phyloP scores from a whole-genome alignment of 495 filamentous ascomycete genomes.

The Podospora sp. region DNA sequence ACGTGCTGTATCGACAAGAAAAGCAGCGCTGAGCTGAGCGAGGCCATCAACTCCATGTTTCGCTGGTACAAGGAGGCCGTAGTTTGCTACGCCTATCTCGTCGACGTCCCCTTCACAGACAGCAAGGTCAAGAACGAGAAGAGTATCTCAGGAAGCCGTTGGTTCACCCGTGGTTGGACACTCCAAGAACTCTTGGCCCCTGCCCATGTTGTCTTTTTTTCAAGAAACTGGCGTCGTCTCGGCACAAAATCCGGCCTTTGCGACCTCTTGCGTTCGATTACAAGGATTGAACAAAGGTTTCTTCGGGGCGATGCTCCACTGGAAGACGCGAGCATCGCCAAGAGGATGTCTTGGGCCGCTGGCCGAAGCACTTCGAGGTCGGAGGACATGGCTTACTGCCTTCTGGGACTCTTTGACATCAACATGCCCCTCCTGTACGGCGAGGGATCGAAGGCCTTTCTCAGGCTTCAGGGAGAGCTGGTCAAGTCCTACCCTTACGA shows the following conservation, averaged over 20 bases:
- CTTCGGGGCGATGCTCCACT: neutral
- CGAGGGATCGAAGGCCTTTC: neutral
- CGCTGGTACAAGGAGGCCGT: slow-evolving; percentile 6
- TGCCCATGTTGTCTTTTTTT: slow-evolving; percentile 32
- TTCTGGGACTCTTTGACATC: neutral
- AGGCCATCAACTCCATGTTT: slow-evolving; percentile 22
- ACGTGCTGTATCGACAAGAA: slow-evolving; percentile 22
- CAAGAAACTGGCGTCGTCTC: slow-evolving; percentile 31
- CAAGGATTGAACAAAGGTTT: neutral
- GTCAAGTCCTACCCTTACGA: neutral
- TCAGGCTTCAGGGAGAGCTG: neutral
- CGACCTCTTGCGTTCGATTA: neutral
- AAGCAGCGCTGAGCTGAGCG: slow-evolving; percentile 13
- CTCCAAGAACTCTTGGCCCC: slow-evolving; percentile 48
- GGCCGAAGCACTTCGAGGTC: neutral
- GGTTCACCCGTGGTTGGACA: slow-evolving; percentile 47
- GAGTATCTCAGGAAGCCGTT: slow-evolving; percentile 24
- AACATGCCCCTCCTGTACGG: slow-evolving; percentile 8
- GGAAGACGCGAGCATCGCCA: neutral
- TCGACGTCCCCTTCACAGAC: neutral
- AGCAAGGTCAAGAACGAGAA: neutral
- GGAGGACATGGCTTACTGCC: slow-evolving; percentile 6
- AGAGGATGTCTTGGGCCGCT: neutral
- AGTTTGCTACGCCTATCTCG: slow-evolving; percentile 35
- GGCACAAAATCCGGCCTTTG: slow-evolving; percentile 14